These are phyloP conservation scores for Bacidia rubella DNA, from an alignment of 495 filamentous ascomycete species.

Conservation along the genomic window DNA sequence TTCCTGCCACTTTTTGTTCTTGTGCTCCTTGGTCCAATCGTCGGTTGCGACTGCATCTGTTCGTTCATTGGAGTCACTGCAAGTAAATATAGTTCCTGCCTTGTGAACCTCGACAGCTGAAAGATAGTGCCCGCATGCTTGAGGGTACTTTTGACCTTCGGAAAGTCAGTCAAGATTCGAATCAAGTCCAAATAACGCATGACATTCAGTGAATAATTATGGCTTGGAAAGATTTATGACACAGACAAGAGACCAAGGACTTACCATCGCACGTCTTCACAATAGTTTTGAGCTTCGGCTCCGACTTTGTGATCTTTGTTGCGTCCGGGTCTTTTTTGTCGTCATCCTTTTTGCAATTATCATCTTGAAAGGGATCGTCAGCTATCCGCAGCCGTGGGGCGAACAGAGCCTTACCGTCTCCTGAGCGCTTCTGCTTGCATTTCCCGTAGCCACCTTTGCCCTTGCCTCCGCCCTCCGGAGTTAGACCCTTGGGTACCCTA, in stretches of 20 bases:
- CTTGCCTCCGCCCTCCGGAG: background rate
- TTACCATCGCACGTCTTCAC: background rate
- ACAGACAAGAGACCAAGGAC: background rate
- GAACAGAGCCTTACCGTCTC: background rate
- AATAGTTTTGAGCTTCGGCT: background rate
- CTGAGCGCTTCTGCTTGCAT: background rate
- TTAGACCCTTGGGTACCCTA: background rate
- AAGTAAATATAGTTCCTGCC: background rate
- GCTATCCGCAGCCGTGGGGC: background rate
- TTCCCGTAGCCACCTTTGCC: background rate
- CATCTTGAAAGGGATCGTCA: background rate
- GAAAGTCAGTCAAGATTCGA: background rate
- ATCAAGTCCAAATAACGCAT: background rate
- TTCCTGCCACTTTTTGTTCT: background rate
- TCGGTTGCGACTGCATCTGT: background rate
- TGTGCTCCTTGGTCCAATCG: background rate
- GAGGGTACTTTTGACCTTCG: background rate
- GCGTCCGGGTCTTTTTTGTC: background rate
- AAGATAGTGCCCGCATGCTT: background rate
- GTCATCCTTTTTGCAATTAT: background rate
- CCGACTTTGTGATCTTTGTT: background rate
- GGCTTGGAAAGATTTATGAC: background rate
- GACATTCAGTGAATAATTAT: background rate
- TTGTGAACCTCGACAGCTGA: background rate
- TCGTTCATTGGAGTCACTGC: background rate